These are phyloP conservation scores for Lathyrus oleraceus DNA, from an alignment of 306 rosid genomes.

Conservation along the genomic window DNA sequence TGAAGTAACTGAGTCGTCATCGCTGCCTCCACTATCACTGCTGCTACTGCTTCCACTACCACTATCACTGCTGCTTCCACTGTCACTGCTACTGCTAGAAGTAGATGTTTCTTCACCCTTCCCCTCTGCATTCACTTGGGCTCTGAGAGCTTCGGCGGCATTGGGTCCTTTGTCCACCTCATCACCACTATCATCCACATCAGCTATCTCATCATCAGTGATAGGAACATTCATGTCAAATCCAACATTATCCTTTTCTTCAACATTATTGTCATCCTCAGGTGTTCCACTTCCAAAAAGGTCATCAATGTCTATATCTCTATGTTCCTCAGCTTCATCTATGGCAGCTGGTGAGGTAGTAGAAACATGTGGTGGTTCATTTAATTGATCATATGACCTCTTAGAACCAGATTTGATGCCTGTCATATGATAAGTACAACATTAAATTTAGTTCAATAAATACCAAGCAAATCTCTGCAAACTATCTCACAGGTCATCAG, in stretches of 20 bases:
- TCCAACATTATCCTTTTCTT: slow-evolving; percentile 54
- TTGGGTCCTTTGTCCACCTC: slow-evolving; percentile 82
- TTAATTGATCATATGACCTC: slow-evolving; percentile 44
- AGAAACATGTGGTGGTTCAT: slow-evolving; percentile 46
- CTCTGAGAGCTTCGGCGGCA: slow-evolving; percentile 87
- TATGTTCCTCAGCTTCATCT: slow-evolving; percentile 57
- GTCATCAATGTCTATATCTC: slow-evolving; percentile 41
- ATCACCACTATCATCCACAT: slow-evolving; percentile 85
- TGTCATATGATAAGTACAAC: slow-evolving; percentile 47
- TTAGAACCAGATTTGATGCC: slow-evolving; percentile 60
- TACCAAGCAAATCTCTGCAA: background rate
- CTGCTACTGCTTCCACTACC: slow-evolving; percentile 62
- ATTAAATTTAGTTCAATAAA: slow-evolving; percentile 14
- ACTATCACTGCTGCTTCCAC: slow-evolving; percentile 65
- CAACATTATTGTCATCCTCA: slow-evolving; percentile 59
- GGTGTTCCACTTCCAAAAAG: slow-evolving; percentile 69
- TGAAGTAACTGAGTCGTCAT: slow-evolving; percentile 80
- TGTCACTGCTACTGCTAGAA: slow-evolving; percentile 79
- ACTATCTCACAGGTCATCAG: background rate
- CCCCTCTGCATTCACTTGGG: slow-evolving; percentile 56
- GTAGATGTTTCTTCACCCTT: slow-evolving; percentile 59
- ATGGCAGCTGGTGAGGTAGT: slow-evolving; percentile 49
- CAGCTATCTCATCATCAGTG: slow-evolving; percentile 84
- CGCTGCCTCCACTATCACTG: slow-evolving; percentile 80
- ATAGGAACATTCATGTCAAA: slow-evolving; percentile 59